A percentile compares a stretch with the other conserved stretches of the same genome.
Conservation (phyloP, 1,139 yeast species). For the Suhomyces taliae region DNA sequence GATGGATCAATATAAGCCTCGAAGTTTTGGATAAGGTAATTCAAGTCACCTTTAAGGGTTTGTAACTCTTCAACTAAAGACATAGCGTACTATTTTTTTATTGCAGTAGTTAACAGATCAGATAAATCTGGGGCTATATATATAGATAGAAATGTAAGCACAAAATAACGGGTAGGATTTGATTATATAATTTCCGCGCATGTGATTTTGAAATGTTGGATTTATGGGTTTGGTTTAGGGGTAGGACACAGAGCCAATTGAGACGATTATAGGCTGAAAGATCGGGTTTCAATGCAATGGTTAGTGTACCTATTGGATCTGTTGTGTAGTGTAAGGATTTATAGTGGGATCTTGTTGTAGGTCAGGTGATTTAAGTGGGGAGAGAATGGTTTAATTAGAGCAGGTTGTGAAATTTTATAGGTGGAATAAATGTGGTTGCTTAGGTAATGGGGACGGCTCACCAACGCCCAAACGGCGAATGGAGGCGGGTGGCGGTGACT, state of each 20-base stretch:
- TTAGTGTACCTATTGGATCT: neutral
- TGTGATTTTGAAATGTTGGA: conserved; percentile 8
- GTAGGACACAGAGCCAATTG: neutral
- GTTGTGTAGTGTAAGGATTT: neutral
- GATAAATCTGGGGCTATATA: neutral
- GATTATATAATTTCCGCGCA: neutral
- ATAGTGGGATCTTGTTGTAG: no score
- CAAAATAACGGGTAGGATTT: neutral
- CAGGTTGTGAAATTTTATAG: no score
- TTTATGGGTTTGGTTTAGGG: neutral
- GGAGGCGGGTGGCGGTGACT: no score
- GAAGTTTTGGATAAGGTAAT: conserved; percentile 18
- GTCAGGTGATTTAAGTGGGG: no score
- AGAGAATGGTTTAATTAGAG: no score
- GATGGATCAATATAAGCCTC: conserved; percentile 23
- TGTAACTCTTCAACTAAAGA: conserved; percentile 12
- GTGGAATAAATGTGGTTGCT: no score
- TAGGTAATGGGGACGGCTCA: no score
- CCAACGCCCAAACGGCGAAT: no score
- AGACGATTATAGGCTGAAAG: neutral
- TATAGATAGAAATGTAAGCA: no score
- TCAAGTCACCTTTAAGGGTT: conserved; percentile 10
- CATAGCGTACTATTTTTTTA: neutral
- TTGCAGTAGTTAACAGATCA: neutral
- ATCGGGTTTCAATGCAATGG: neutral